These are phyloP conservation scores for Allium cepa DNA, from an alignment of 106 monocot genomes.

Conservation along the genomic window DNA sequence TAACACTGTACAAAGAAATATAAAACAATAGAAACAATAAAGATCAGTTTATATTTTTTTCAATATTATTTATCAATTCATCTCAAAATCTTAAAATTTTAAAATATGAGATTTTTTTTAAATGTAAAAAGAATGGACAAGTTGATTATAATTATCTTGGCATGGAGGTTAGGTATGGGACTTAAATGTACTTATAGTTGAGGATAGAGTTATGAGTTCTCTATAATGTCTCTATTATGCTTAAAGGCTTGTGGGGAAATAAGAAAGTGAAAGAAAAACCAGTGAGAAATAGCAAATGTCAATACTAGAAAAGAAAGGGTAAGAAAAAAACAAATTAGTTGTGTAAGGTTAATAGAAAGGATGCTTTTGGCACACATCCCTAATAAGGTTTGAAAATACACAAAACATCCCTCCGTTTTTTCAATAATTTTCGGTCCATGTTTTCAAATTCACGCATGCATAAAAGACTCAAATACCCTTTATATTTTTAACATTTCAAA, in stretches of 20 bases:
- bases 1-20: too few species aligned
- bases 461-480: too few species aligned
- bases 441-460: too few species aligned
- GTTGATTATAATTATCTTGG: slow-evolving; percentile 13
- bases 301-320: background rate
- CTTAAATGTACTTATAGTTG: slow-evolving; percentile 22
- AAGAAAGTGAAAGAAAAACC: background rate
- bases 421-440: too few species aligned
- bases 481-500: too few species aligned
- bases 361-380: too few species aligned
- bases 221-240: background rate
- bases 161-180: slow-evolving; percentile 20
- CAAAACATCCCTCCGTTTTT: too few species aligned
- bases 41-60: too few species aligned
- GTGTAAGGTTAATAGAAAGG: background rate
- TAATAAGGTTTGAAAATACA: too few species aligned
- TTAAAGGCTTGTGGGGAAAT: background rate
- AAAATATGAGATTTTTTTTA: background rate
- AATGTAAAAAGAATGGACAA: background rate
- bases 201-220: background rate
- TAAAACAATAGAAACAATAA: too few species aligned
- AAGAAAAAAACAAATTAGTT: background rate
- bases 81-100: background rate
- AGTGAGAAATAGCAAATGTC: background rate
- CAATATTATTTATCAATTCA: too few species aligned